Percentiles rank a stretch among this genome's conserved stretches.
Conservation (phyloP, 805 yeast genomes). For the Cyberlindnera bimundalis region DNA sequence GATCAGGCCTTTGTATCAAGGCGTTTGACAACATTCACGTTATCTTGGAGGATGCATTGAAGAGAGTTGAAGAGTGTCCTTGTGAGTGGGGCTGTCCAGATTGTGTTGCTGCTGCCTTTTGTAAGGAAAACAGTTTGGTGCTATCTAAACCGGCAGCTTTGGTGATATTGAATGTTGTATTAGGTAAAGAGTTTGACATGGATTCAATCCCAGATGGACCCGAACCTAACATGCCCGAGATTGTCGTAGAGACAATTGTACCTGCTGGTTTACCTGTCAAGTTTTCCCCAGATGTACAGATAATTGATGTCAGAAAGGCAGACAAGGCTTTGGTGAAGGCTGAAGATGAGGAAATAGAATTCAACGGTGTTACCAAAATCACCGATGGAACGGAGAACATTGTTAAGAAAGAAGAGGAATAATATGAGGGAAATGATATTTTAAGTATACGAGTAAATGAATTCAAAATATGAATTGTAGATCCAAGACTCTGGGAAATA, state of each 20-base stretch:
- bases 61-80: constrained; percentile 58
- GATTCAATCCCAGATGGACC: constrained; percentile 62
- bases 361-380: neutral
- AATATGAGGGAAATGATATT: too few species aligned
- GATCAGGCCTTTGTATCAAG: constrained; percentile 75
- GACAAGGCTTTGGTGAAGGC: constrained; percentile 15
- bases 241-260: constrained; percentile 63
- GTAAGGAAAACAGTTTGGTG: constrained; percentile 79
- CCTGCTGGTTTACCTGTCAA: constrained; percentile 54
- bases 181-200: constrained; percentile 50
- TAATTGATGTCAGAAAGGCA: constrained; percentile 39
- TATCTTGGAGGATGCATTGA: constrained; percentile 56
- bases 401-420: neutral
- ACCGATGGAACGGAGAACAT: neutral
- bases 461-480: too few species aligned
- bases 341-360: constrained; percentile 13
- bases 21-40: constrained; percentile 77
- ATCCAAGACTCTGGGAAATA: too few species aligned
- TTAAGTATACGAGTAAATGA: too few species aligned
- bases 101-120: constrained; percentile 80
- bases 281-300: constrained; percentile 58
- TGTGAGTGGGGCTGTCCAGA: constrained; percentile 70
- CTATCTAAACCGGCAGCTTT: constrained; percentile 84
- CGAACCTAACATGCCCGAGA: constrained; percentile 68
- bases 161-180: constrained; percentile 58